Percentiles rank a stretch among this genome's conserved stretches.
These are phyloP conservation scores for Curvularia spicifera DNA, from an alignment of 2,329 filamentous ascomycete species.

Conservation along the genomic window DNA sequence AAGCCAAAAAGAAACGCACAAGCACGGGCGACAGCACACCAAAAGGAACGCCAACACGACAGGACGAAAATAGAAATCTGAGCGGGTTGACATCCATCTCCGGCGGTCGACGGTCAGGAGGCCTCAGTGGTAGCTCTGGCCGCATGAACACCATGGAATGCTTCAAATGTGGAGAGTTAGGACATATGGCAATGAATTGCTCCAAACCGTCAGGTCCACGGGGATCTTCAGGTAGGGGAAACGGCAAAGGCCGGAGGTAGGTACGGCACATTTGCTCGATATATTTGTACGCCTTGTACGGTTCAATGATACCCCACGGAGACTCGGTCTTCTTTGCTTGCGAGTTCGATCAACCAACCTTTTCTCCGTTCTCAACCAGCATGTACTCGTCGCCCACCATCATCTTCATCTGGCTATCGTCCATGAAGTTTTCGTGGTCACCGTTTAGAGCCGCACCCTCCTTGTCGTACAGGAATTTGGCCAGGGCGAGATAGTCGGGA, in stretches of 20 bases:
- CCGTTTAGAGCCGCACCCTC: slow-evolving; percentile 50
- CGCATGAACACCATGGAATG: slow-evolving; percentile 57
- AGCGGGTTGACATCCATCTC: slow-evolving; percentile 69
- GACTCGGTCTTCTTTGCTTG: slow-evolving; percentile 14
- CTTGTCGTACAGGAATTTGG: slow-evolving; percentile 56
- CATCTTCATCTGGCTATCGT: slow-evolving; percentile 52
- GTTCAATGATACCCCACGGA: slow-evolving; percentile 26
- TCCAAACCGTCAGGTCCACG: slow-evolving; percentile 44
- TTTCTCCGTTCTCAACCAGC: slow-evolving; percentile 41
- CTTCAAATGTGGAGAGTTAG: slow-evolving; percentile 66
- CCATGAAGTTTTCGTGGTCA: slow-evolving; percentile 51
- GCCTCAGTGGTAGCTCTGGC: slow-evolving; percentile 16
- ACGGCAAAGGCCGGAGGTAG: slow-evolving; percentile 34
- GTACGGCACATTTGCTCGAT: neutral
- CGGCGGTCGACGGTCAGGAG: slow-evolving; percentile 45
- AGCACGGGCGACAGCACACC: slow-evolving; percentile 56
- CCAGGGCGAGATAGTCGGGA: slow-evolving; percentile 54
- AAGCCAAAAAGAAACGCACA: slow-evolving; percentile 55
- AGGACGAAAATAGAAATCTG: slow-evolving; percentile 69
- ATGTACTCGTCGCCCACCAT: slow-evolving; percentile 56
- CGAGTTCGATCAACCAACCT: slow-evolving; percentile 8
- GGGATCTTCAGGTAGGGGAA: slow-evolving; percentile 35
- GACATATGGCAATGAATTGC: slow-evolving; percentile 66
- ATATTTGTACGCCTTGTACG: slow-evolving; percentile 13
- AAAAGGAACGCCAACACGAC: slow-evolving; percentile 63